Conservation (phyloP, 306 rosid genomes). For the Citrullus colocynthis region DNA sequence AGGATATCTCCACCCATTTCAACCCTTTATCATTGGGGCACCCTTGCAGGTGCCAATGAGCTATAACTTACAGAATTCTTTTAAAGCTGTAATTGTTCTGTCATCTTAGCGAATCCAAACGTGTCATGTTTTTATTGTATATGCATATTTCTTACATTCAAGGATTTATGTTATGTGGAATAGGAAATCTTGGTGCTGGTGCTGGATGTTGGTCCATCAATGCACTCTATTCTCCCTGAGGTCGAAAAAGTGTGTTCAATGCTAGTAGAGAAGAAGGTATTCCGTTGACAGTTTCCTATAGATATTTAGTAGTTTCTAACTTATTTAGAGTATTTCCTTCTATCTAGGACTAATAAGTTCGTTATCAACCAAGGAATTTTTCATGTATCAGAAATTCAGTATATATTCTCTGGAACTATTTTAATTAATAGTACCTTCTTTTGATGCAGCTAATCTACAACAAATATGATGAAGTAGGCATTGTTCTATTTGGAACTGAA, state of each 20-base stretch:
- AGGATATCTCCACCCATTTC: no score
- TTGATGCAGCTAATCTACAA: slow-evolving; percentile 45
- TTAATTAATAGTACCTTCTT: background rate
- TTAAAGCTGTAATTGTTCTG: no score
- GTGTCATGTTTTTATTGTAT: no score
- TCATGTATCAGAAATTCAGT: background rate
- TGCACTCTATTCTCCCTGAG: slow-evolving; percentile 65
- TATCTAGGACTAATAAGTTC: background rate
- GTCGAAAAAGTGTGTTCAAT: slow-evolving; percentile 62
- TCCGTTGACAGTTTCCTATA: background rate
- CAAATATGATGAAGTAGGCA: slow-evolving; percentile 63
- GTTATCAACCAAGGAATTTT: background rate
- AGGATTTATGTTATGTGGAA: slow-evolving; percentile 9
- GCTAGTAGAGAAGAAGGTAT: slow-evolving; percentile 67
- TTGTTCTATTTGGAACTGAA: slow-evolving; percentile 68
- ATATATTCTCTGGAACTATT: background rate
- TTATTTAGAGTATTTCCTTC: background rate
- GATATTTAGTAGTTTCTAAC: background rate
- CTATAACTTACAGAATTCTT: background rate
- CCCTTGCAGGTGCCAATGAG: background rate
- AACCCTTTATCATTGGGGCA: background rate
- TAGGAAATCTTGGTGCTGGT: slow-evolving; percentile 67
- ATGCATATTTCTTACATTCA: background rate
- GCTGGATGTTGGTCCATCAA: slow-evolving; percentile 87
- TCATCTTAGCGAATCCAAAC: no score